Conservation (phyloP, 441 rosid species). For the Macaranga tanarius region DNA sequence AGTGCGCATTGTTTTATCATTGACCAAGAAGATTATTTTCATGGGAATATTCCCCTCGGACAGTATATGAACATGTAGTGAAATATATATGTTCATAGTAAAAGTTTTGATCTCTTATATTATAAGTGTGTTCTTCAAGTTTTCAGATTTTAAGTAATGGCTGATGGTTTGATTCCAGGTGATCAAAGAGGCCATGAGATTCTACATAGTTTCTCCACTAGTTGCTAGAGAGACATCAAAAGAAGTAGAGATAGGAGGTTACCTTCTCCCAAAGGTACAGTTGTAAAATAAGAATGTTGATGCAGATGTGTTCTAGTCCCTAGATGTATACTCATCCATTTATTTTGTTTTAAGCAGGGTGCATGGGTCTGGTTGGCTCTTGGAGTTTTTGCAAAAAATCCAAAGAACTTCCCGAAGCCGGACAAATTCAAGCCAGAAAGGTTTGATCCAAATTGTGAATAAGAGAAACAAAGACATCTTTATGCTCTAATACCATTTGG, state of each 20-base stretch:
- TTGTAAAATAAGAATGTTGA: not conserved
- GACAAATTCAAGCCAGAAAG: constrained; percentile 84
- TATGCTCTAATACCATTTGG: constrained; percentile 86
- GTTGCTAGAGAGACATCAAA: constrained; percentile 83
- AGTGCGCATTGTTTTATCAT: too few relatives aligned
- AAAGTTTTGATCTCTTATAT: not conserved
- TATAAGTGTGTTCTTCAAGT: not conserved
- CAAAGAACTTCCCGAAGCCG: constrained; percentile 82
- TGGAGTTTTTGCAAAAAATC: constrained; percentile 89
- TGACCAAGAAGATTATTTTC: too few relatives aligned
- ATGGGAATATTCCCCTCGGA: too few relatives aligned
- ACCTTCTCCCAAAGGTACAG: constrained; percentile 76
- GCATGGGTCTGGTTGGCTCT: constrained; percentile 97
- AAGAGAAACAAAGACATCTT: constrained; percentile 78
- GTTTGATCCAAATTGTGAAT: constrained; percentile 72
- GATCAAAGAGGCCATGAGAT: constrained; percentile 83
- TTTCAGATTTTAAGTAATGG: not conserved
- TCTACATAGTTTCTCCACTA: constrained; percentile 75
- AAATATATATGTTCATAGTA: too few relatives aligned
- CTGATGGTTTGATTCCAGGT: constrained; percentile 47
- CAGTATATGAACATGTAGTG: too few relatives aligned
- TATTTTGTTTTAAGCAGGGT: constrained; percentile 43
- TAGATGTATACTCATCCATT: constrained; percentile 2
- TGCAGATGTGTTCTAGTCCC: not conserved
- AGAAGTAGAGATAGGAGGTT: constrained; percentile 80